These are phyloP conservation scores for button mushroom (Agaricus bisporus) DNA, from an alignment of 768 basidiomycete species.

Conservation along the genomic window DNA sequence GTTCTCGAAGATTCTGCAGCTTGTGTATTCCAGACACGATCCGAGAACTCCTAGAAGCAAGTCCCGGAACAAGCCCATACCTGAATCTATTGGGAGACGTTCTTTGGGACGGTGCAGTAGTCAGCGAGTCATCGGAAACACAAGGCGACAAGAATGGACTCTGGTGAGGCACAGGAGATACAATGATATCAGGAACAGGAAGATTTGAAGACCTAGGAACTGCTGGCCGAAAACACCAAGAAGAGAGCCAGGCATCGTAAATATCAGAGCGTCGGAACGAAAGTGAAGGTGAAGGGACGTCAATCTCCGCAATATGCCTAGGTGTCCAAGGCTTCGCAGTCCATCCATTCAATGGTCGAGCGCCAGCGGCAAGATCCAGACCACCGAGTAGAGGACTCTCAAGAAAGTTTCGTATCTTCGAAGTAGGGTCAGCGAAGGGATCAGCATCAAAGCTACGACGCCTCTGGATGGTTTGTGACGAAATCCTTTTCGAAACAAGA, in stretches of 20 bases:
- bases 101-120: background rate
- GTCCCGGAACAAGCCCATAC: background rate
- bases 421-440: background rate
- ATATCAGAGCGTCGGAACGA: background rate
- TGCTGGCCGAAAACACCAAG: conserved; percentile 4
- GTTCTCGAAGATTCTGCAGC: background rate
- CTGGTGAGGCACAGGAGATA: background rate
- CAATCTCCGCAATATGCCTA: background rate
- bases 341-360: background rate
- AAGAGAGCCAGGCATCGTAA: conserved; percentile 9
- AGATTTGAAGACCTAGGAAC: background rate
- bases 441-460: background rate
- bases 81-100: background rate
- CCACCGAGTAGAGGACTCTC: background rate
- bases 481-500: background rate
- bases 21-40: conserved; percentile 3
- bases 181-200: background rate
- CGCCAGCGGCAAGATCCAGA: background rate
- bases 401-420: too few relatives aligned
- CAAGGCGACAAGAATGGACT: background rate
- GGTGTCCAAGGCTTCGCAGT: background rate
- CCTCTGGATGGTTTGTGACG: background rate
- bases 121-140: background rate
- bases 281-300: background rate
- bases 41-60: background rate